These are phyloP conservation scores for Penicillium sp. DNA, from an alignment of 2,329 filamentous ascomycete genomes.

Conservation along the genomic window DNA sequence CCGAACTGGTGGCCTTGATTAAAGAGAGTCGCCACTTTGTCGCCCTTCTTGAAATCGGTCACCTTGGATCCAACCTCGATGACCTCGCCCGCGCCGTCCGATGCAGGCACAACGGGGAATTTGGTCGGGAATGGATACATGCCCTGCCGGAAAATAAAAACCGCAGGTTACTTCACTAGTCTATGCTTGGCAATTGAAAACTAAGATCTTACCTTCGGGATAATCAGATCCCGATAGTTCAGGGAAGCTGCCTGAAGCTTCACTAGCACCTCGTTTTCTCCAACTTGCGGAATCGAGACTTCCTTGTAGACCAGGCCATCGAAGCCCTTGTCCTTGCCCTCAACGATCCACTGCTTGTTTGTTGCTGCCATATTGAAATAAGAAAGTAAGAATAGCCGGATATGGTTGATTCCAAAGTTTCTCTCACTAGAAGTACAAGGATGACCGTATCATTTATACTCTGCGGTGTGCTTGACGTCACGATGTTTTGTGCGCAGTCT, in stretches of 20 bases:
- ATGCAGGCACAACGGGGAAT: slow-evolving; percentile 34
- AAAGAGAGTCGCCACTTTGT: slow-evolving; percentile 60
- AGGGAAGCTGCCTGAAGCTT: slow-evolving; percentile 56
- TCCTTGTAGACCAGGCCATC: slow-evolving; percentile 59
- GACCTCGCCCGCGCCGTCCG: slow-evolving; percentile 47
- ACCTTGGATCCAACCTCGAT: slow-evolving; percentile 57
- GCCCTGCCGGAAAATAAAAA: slow-evolving; percentile 23
- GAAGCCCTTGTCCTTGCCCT: slow-evolving; percentile 55
- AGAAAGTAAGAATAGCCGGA: not conserved
- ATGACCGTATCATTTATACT: not conserved
- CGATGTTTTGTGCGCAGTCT: not conserved
- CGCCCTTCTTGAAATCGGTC: slow-evolving; percentile 56
- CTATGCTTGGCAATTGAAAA: slow-evolving; percentile 25
- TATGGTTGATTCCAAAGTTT: not conserved
- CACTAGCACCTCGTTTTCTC: slow-evolving; percentile 71
- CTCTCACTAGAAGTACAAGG: not conserved
- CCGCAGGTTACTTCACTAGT: not conserved
- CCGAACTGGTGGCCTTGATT: slow-evolving; percentile 58
- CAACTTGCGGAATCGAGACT: slow-evolving; percentile 58
- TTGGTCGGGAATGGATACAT: slow-evolving; percentile 34
- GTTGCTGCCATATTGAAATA: slow-evolving; percentile 41
- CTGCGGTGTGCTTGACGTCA: not conserved
- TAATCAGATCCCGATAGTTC: slow-evolving; percentile 52
- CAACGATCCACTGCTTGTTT: slow-evolving; percentile 57
- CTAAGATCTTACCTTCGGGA: slow-evolving; percentile 43